Evolutionary conservation across 108 stramenopile species (phyloP).

Genomic region (Chaetoceros muelleri): DNA sequence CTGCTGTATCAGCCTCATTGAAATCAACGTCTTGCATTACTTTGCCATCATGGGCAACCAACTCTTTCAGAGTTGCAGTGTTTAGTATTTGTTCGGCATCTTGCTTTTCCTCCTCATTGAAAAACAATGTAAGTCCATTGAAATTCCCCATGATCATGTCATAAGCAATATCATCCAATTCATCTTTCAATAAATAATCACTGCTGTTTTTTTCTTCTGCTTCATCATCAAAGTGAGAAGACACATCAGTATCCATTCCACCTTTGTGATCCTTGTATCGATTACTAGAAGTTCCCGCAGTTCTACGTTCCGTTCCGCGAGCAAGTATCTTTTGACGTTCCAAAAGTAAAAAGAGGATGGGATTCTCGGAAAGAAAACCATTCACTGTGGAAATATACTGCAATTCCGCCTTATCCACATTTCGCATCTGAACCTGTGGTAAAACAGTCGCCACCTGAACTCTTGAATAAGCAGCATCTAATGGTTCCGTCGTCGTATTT

Average conservation of each 20-base stretch:
- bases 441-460: constrained; percentile 12
- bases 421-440: constrained; percentile 63
- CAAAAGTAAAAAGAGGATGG: constrained; percentile 45
- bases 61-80: constrained; percentile 40
- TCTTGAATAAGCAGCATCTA: constrained; percentile 18
- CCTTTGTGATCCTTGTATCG: constrained; percentile 8
- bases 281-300: constrained; percentile 10
- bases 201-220: constrained; percentile 29
- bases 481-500: too few relatives aligned
- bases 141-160: constrained; percentile 87
- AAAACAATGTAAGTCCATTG: constrained; percentile 58
- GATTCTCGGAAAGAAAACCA: constrained; percentile 51
- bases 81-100: constrained; percentile 82
- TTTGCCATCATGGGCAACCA: constrained; percentile 29
- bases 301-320: constrained; percentile 7
- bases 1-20: constrained; percentile 53
- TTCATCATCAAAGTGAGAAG: too few relatives aligned
- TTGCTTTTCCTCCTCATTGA: constrained; percentile 57
- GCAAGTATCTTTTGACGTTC: constrained; percentile 59
- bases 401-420: constrained; percentile 69
- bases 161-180: constrained; percentile 73
- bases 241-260: constrained; percentile 11
- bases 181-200: constrained; percentile 15
- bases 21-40: constrained; percentile 22
- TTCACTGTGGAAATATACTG: constrained; percentile 78